A percentile compares a stretch with the other conserved stretches of the same genome.
Conservation (phyloP, 2,329 filamentous ascomycete genomes). For the Trichoderma semiorbis region DNA sequence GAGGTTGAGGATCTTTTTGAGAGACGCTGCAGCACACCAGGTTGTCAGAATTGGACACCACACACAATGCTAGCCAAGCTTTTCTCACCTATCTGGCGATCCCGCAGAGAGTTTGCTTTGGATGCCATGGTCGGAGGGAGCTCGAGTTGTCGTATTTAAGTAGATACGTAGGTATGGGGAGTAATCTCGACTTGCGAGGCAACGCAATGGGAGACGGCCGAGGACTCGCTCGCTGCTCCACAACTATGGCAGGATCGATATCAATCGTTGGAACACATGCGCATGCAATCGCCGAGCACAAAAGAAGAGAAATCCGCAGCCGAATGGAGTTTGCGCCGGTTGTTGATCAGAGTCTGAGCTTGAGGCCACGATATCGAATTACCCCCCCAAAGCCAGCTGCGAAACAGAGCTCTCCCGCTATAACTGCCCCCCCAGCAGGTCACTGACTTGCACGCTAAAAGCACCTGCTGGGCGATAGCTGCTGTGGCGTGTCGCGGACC, state of each 20-base stretch:
- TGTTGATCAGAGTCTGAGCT: conserved; percentile 3
- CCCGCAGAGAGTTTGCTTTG: conserved; percentile 45
- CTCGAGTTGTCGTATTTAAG: not conserved
- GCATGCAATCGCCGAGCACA: not conserved
- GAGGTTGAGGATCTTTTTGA: conserved; percentile 93
- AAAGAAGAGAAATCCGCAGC: not conserved
- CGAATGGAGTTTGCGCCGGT: not conserved
- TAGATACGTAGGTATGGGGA: not conserved
- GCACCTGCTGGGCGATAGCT: not conserved
- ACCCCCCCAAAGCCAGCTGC: not conserved
- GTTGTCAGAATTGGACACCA: not conserved
- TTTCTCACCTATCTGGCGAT: conserved; percentile 48
- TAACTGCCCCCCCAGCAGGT: not conserved
- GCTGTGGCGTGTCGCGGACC: conserved; percentile 20
- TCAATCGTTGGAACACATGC: not conserved
- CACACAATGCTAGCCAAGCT: too few relatives aligned
- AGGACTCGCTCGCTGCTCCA: conserved; percentile 9
- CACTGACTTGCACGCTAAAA: not conserved
- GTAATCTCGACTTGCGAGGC: not conserved
- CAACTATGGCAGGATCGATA: not conserved
- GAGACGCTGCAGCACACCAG: conserved; percentile 60
- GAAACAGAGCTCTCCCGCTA: conserved; percentile 13
- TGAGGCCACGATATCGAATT: conserved; percentile 24
- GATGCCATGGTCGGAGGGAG: conserved; percentile 39
- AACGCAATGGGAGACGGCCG: not conserved